Evolutionary conservation across 2,329 filamentous ascomycete genomes (phyloP).

Genomic region (Colletotrichum camelliae): DNA sequence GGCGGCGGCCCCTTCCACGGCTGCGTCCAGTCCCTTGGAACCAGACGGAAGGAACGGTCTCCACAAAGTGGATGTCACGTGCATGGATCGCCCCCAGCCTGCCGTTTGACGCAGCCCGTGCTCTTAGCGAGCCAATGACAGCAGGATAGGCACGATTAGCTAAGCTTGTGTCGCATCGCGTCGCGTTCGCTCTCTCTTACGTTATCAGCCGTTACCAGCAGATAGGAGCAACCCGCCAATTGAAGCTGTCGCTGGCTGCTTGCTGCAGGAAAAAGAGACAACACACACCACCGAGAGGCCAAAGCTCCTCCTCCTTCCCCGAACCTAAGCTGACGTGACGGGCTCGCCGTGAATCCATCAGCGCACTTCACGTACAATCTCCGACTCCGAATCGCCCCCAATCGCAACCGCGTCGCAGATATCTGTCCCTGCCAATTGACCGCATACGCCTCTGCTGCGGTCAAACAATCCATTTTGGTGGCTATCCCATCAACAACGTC

Average conservation of each 20-base stretch:
- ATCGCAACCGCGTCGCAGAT: neutral
- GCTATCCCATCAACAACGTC: neutral
- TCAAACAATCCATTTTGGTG: no score
- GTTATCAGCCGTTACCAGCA: neutral
- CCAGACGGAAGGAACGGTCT: neutral
- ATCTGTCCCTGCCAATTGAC: neutral
- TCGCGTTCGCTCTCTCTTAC: neutral
- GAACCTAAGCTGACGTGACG: neutral
- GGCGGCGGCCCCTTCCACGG: neutral
- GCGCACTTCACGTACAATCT: neutral
- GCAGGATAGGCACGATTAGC: rapidly evolving
- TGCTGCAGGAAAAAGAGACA: neutral
- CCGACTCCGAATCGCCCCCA: neutral
- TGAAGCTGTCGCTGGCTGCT: neutral
- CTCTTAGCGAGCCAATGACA: neutral
- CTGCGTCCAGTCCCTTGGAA: neutral
- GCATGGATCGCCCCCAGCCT: neutral
- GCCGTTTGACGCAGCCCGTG: neutral
- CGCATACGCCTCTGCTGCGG: neutral
- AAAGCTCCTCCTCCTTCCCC: constrained; percentile 10
- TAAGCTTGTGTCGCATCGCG: neutral
- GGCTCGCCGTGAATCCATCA: neutral
- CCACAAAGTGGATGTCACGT: neutral
- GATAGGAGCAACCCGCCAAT: neutral
- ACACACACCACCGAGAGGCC: neutral